These are phyloP conservation scores for Creolimax fragrantissima DNA, from an alignment of 78 protist genomes.

Conservation along the genomic window DNA sequence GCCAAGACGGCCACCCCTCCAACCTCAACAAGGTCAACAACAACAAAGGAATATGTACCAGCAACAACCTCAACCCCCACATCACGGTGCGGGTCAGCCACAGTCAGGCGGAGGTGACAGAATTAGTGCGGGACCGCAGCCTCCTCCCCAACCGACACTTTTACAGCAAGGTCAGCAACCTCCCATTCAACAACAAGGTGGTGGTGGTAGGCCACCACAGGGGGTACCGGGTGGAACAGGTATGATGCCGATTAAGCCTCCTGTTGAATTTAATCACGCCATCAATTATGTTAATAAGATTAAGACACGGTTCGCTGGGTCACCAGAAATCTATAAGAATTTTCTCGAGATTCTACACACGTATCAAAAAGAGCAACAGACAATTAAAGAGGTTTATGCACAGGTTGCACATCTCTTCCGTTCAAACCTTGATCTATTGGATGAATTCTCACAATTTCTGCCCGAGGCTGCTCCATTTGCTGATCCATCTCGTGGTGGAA, in stretches of 20 bases:
- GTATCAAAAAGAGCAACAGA: constrained; percentile 69
- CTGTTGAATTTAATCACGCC: constrained; percentile 69
- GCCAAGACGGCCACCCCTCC: background rate
- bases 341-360: constrained; percentile 83
- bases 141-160: background rate
- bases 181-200: background rate
- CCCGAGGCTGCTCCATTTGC: constrained; percentile 58
- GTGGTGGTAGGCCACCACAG: background rate
- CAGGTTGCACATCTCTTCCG: constrained; percentile 10
- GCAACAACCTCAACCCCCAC: background rate
- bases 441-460: constrained; percentile 81
- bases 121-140: no score
- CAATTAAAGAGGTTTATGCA: constrained; percentile 44
- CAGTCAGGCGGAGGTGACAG: no score
- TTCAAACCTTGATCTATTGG: constrained; percentile 71
- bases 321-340: constrained; percentile 72
- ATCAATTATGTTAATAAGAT: constrained; percentile 73
- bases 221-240: background rate
- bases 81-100: no score
- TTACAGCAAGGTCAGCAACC: background rate
- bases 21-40: background rate
- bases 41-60: background rate
- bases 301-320: constrained; percentile 58
- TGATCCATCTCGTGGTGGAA: background rate
- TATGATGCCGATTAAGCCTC: background rate